Percentiles rank a stretch among this genome's conserved stretches.
Conservation (phyloP, 2,329 filamentous ascomycete genomes). For the Colletotrichum tofieldiae region DNA sequence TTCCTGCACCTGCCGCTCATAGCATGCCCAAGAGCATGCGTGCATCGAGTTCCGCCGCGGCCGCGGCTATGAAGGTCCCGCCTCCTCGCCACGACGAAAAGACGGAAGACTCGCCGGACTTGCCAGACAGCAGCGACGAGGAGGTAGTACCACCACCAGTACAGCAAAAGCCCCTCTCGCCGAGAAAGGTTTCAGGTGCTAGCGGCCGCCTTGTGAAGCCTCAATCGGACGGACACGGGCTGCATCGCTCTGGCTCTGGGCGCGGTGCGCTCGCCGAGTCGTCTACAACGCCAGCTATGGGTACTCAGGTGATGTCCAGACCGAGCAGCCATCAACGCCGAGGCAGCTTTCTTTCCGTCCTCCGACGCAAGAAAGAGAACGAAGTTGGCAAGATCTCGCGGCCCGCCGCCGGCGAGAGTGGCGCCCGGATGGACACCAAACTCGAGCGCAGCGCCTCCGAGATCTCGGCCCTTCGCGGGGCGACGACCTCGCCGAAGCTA, state of each 20-base stretch:
- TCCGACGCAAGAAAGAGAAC: constrained; percentile 76
- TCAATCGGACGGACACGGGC: constrained; percentile 44
- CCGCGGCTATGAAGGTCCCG: constrained; percentile 53
- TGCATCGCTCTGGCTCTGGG: constrained; percentile 61
- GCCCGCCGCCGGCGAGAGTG: constrained; percentile 67
- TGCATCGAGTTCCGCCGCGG: constrained; percentile 53
- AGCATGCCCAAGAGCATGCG: constrained; percentile 56
- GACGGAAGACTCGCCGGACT: constrained; percentile 68
- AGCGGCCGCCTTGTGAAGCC: constrained; percentile 43
- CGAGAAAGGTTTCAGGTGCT: constrained; percentile 34
- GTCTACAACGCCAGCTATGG: constrained; percentile 45
- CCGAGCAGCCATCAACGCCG: constrained; percentile 55
- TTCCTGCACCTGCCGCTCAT: constrained; percentile 78
- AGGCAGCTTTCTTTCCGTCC: constrained; percentile 70
- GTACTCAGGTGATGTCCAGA: constrained; percentile 45
- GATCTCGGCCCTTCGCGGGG: constrained; percentile 62
- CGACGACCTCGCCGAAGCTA: constrained; percentile 48
- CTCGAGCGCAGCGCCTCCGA: constrained; percentile 73
- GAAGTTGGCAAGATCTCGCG: constrained; percentile 70
- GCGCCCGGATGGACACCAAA: constrained; percentile 73
- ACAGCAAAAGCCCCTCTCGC: constrained; percentile 45
- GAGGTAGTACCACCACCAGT: constrained; percentile 11
- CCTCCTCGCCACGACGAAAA: constrained; percentile 60
- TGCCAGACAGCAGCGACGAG: constrained; percentile 73
- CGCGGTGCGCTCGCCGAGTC: constrained; percentile 53